These are phyloP conservation scores for Trichophyton equinum DNA, from an alignment of 2,329 filamentous ascomycete species.

Conservation along the genomic window DNA sequence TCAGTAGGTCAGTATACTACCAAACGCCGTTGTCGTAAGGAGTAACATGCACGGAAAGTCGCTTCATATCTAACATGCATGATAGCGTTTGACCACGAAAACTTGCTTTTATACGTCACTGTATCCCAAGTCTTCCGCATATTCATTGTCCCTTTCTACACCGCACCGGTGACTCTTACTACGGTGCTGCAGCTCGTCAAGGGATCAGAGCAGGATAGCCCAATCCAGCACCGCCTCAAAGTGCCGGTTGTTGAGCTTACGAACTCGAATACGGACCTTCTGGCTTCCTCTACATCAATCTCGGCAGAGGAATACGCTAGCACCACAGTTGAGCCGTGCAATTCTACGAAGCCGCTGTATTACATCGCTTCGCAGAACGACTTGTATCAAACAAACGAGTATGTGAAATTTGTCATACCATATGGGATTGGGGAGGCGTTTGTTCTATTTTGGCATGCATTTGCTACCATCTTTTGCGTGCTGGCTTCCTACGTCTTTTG, in stretches of 20 bases:
- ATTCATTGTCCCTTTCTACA: slow-evolving; percentile 66
- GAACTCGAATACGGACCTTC: background rate
- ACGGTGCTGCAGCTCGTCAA: slow-evolving; percentile 43
- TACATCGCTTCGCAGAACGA: slow-evolving; percentile 69
- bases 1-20: slow-evolving; percentile 37
- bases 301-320: background rate
- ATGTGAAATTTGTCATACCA: slow-evolving; percentile 58
- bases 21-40: background rate
- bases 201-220: slow-evolving; percentile 20
- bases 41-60: background rate
- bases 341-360: slow-evolving; percentile 38
- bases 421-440: slow-evolving; percentile 44
- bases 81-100: slow-evolving; percentile 57
- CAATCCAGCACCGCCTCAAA: background rate
- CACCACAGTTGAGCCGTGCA: background rate
- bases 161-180: slow-evolving; percentile 53
- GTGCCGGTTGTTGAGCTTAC: background rate
- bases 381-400: slow-evolving; percentile 65
- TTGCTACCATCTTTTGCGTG: slow-evolving; percentile 53
- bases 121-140: slow-evolving; percentile 64
- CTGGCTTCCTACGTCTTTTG: slow-evolving; percentile 42
- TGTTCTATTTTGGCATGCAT: slow-evolving; percentile 51
- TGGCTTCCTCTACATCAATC: background rate
- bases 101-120: slow-evolving; percentile 57
- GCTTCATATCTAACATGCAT: no score